phyloP scores from a whole-genome alignment of 176 grass and related monocot species.

The Avena eriantha region DNA sequence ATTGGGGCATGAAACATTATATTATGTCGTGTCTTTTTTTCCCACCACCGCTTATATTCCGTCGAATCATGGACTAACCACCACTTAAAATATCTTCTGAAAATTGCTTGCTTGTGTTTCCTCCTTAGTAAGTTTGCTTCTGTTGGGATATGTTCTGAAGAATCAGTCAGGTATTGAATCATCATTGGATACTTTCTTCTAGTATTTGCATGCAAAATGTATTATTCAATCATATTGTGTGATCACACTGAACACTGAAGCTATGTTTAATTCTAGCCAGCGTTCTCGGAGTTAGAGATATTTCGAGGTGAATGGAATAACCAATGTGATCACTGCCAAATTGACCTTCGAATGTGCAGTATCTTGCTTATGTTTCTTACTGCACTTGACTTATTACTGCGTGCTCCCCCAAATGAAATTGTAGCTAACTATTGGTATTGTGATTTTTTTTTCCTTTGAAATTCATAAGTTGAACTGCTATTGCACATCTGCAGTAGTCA shows the following conservation, averaged over 20 bases:
- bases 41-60: neutral
- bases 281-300: neutral
- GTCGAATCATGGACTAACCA: neutral
- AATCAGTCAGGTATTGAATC: neutral
- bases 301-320: neutral
- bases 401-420: no score
- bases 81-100: no score
- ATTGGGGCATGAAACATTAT: neutral
- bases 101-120: no score
- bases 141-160: neutral
- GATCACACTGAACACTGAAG: neutral
- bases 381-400: neutral
- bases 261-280: neutral
- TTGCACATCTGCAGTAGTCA: neutral
- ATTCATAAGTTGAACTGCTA: no score
- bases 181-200: neutral
- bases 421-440: no score
- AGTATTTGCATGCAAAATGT: no score
- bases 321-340: neutral
- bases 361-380: neutral
- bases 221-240: neutral
- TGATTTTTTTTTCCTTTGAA: no score
- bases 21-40: neutral
- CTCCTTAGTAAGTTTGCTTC: neutral
- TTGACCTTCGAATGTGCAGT: neutral